Conservation (phyloP, 768 basidiomycete genomes). For the Panaeolus papilionaceus region DNA sequence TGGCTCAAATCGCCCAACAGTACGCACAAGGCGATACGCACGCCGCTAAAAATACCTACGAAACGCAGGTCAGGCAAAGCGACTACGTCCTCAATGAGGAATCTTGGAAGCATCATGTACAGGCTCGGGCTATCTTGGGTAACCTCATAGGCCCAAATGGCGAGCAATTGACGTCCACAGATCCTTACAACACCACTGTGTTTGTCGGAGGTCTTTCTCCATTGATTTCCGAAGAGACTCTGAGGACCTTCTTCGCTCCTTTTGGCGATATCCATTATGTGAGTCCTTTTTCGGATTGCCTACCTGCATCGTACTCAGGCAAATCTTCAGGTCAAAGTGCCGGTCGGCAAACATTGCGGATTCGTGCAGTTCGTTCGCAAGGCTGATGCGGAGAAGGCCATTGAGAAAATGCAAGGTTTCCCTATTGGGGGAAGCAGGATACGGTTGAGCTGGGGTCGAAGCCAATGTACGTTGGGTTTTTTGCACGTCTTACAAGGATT, state of each 20-base stretch:
- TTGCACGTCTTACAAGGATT: slow-evolving; percentile 8
- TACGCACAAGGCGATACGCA: slow-evolving; percentile 45
- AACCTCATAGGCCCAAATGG: slow-evolving; percentile 88
- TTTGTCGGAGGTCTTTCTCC: slow-evolving; percentile 93
- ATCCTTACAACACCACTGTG: slow-evolving; percentile 96
- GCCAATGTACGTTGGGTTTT: slow-evolving; percentile 71
- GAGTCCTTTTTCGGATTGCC: slow-evolving; percentile 19
- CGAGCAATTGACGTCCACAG: slow-evolving; percentile 85
- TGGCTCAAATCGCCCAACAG: slow-evolving; percentile 56
- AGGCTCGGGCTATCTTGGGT: slow-evolving; percentile 82
- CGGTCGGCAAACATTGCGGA: slow-evolving; percentile 93
- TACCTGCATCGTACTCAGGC: slow-evolving; percentile 18
- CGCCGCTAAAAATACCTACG: slow-evolving; percentile 46
- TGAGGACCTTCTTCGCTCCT: slow-evolving; percentile 90
- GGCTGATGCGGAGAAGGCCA: slow-evolving; percentile 89
- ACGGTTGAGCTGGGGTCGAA: slow-evolving; percentile 91
- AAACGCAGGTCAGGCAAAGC: slow-evolving; percentile 42
- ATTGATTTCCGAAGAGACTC: slow-evolving; percentile 88
- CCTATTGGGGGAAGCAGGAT: slow-evolving; percentile 93
- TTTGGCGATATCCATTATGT: slow-evolving; percentile 95
- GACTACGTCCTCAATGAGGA: slow-evolving; percentile 71
- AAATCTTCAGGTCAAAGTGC: slow-evolving; percentile 84
- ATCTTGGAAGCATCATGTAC: slow-evolving; percentile 85
- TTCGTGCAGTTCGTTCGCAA: slow-evolving; percentile 96
- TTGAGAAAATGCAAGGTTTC: slow-evolving; percentile 97